Evolutionary conservation across 345 rosid genomes (phyloP).

Genomic region (thale cress (Arabidopsis thaliana)): DNA sequence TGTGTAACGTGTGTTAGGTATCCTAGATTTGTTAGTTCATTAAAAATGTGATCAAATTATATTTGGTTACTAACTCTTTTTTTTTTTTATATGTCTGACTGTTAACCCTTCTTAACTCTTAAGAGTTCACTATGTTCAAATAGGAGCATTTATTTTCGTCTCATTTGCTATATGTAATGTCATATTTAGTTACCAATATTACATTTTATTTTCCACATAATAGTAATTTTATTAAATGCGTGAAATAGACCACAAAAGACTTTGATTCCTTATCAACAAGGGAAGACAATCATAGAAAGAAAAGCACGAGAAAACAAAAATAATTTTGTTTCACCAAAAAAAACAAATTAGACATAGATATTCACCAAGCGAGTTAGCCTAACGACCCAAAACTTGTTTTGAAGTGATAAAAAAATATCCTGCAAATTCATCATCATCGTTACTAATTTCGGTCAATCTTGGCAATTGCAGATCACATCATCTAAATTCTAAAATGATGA

Average conservation of each 20-base stretch:
- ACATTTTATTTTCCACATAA: neutral
- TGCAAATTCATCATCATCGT: neutral
- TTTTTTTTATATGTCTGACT: neutral
- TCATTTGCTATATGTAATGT: neutral
- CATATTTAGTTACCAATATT: neutral
- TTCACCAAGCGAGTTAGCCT: neutral
- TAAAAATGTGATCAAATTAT: slow-evolving; percentile 20
- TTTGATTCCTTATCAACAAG: neutral
- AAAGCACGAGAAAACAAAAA: neutral
- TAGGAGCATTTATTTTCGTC: neutral
- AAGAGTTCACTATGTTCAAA: slow-evolving; percentile 13
- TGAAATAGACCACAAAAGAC: neutral
- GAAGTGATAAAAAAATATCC: neutral
- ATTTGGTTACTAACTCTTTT: slow-evolving; percentile 32
- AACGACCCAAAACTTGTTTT: neutral
- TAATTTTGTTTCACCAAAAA: neutral
- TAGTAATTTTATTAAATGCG: neutral
- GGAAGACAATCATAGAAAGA: neutral
- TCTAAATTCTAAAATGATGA: neutral
- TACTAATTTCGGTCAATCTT: slow-evolving; percentile 10
- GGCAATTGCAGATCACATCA: slow-evolving; percentile 14
- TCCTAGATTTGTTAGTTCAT: slow-evolving; percentile 29
- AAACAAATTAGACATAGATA: neutral
- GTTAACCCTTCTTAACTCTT: too few relatives aligned
- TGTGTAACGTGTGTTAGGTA: slow-evolving; percentile 43